Evolutionary conservation across 1,284 basidiomycete genomes (phyloP).

Genomic region (Ustilago bromivora): DNA sequence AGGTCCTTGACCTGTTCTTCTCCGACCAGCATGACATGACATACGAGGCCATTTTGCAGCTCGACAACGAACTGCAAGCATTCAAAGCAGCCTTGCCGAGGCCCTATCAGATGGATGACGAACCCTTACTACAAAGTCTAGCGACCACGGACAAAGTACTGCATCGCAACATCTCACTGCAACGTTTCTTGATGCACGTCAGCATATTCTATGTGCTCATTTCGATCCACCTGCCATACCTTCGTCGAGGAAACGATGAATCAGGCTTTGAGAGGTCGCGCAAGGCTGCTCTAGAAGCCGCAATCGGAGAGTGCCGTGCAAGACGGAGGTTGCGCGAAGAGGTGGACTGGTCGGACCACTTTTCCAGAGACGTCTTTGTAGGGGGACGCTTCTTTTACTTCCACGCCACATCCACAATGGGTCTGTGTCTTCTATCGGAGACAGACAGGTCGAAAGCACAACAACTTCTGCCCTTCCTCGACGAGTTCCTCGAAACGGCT

Average conservation of each 20-base stretch:
- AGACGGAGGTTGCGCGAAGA: background rate
- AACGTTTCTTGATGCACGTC: conserved; percentile 23
- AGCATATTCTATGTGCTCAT: conserved; percentile 21
- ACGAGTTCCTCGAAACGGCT: conserved; percentile 22
- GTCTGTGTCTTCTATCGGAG: conserved; percentile 27
- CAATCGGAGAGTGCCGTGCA: conserved; percentile 13
- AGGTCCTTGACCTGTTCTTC: conserved; percentile 17
- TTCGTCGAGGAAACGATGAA: conserved; percentile 22
- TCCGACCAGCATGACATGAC: conserved; percentile 16
- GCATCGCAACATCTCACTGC: conserved; percentile 17
- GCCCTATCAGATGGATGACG: conserved; percentile 6
- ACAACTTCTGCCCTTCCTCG: conserved; percentile 8
- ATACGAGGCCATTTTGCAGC: conserved; percentile 6
- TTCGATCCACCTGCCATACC: conserved; percentile 22
- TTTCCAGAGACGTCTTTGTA: conserved; percentile 23
- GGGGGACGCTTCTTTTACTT: conserved; percentile 36
- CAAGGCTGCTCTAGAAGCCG: conserved; percentile 18
- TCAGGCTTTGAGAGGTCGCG: conserved; percentile 21
- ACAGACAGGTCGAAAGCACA: background rate
- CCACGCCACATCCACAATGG: conserved; percentile 30
- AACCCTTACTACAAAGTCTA: background rate
- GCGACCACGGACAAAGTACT: background rate
- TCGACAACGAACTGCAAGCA: conserved; percentile 15
- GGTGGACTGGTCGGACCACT: conserved; percentile 21
- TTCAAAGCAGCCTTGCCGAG: conserved; percentile 7